A percentile compares a stretch with the other conserved stretches of the same genome.
phyloP scores from a whole-genome alignment of 2,329 filamentous ascomycete species.

The Sporothrix brunneoviolacea region DNA sequence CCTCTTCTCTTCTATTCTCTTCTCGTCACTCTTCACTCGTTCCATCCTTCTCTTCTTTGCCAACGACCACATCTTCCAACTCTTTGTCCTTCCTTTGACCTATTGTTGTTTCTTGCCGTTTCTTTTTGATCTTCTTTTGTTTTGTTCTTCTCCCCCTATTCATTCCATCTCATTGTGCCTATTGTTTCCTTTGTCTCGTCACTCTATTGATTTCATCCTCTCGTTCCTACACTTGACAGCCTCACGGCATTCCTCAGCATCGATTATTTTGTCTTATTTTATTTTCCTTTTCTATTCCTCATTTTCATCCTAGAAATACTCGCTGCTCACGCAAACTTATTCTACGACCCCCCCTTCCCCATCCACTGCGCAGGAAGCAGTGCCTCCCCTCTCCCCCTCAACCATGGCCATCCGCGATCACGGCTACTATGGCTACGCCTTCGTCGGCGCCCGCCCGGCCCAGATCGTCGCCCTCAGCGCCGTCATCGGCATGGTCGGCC shows the following conservation, averaged over 20 bases:
- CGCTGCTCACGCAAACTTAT: not conserved
- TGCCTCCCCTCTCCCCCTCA: not conserved
- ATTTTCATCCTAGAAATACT: not conserved
- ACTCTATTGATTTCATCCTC: not conserved
- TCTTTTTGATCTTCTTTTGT: not conserved
- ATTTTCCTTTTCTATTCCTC: not conserved
- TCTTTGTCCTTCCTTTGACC: conserved; percentile 9
- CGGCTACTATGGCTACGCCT: conserved; percentile 56
- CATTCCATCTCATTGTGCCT: not conserved
- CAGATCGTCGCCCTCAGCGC: conserved; percentile 66
- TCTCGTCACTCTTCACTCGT: not conserved
- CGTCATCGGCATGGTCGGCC: conserved; percentile 72
- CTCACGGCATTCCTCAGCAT: not conserved
- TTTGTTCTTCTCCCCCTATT: not conserved
- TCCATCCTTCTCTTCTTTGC: not conserved
- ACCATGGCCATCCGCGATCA: conserved; percentile 24
- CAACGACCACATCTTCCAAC: not conserved
- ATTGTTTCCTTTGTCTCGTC: not conserved
- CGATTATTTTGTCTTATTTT: not conserved
- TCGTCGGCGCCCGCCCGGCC: conserved; percentile 64
- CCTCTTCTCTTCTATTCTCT: not conserved
- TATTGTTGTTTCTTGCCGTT: not conserved
- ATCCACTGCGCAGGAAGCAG: conserved; percentile 6
- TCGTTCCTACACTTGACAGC: not conserved
- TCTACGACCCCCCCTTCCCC: not conserved